Evolutionary conservation across 2,329 filamentous ascomycete genomes (phyloP).

Genomic region (Biscogniauxia marginata): DNA sequence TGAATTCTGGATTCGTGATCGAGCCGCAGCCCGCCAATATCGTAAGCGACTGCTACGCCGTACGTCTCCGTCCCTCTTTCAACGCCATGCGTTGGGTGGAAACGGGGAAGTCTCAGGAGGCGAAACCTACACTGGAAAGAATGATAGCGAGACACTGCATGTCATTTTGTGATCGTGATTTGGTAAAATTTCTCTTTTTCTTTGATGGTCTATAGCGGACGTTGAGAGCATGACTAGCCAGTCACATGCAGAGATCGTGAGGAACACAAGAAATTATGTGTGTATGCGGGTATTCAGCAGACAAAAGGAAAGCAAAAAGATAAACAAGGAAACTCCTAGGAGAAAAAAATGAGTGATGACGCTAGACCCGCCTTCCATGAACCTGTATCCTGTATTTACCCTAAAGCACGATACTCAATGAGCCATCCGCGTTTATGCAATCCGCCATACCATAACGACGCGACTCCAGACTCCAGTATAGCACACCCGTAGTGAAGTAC

Average conservation of each 20-base stretch:
- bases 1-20: not conserved
- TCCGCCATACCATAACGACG: slow-evolving; percentile 29
- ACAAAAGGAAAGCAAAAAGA: not conserved
- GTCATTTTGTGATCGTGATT: not conserved
- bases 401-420: slow-evolving; percentile 25
- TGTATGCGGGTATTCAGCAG: not conserved
- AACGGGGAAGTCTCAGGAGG: too few relatives aligned
- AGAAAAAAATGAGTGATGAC: not conserved
- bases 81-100: not conserved
- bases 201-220: not conserved
- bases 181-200: not conserved
- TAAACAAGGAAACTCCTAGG: not conserved
- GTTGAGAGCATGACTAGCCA: not conserved
- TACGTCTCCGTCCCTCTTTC: not conserved
- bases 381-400: not conserved
- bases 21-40: not conserved
- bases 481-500: slow-evolving; percentile 28
- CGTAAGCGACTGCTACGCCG: not conserved
- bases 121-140: too few relatives aligned
- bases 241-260: not conserved
- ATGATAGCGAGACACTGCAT: not conserved
- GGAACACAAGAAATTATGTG: not conserved
- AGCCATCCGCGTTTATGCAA: slow-evolving; percentile 24
- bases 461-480: slow-evolving; percentile 29
- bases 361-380: not conserved